A percentile compares a stretch with the other conserved stretches of the same genome.
These are phyloP conservation scores for Pichia sp. DNA, from an alignment of 1,139 yeast species.

Conservation along the genomic window DNA sequence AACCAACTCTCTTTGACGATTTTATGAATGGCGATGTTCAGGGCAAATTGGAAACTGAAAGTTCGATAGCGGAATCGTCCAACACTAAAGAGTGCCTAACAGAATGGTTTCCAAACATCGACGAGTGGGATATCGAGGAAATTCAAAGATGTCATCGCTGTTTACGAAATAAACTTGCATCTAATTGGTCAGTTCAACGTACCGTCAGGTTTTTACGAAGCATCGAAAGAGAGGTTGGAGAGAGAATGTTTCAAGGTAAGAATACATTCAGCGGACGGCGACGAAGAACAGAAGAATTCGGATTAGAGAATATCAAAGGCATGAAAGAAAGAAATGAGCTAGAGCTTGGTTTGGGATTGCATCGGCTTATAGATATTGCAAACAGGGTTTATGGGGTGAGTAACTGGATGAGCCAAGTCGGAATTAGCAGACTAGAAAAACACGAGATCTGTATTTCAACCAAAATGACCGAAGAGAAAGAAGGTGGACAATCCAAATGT, in stretches of 20 bases:
- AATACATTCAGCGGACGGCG: neutral
- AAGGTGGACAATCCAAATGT: slow-evolving; percentile 8
- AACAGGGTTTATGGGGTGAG: slow-evolving; percentile 61
- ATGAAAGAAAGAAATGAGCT: neutral
- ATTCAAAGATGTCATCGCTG: slow-evolving; percentile 22
- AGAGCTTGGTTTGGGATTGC: slow-evolving; percentile 20
- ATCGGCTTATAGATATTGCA: slow-evolving; percentile 47
- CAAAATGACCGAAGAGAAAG: neutral
- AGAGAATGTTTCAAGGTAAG: neutral
- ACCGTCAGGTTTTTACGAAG: slow-evolving; percentile 3
- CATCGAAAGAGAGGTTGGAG: slow-evolving; percentile 4
- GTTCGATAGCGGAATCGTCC: neutral
- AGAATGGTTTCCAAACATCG: slow-evolving; percentile 12
- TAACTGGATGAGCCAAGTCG: slow-evolving; percentile 61
- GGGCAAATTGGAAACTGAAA: neutral
- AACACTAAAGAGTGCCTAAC: neutral
- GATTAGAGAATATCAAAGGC: neutral
- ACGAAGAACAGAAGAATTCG: neutral
- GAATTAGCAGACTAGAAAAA: slow-evolving; percentile 32
- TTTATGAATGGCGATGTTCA: neutral
- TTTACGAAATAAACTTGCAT: slow-evolving; percentile 23
- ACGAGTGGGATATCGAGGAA: slow-evolving; percentile 23
- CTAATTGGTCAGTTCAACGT: slow-evolving; percentile 26
- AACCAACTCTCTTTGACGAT: neutral
- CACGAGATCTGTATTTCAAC: slow-evolving; percentile 24